Evolutionary conservation across 2,329 filamentous ascomycete species (phyloP), one percentile per base, ranked within the genome.

Genomic region (Xylaria digitata): DNA sequence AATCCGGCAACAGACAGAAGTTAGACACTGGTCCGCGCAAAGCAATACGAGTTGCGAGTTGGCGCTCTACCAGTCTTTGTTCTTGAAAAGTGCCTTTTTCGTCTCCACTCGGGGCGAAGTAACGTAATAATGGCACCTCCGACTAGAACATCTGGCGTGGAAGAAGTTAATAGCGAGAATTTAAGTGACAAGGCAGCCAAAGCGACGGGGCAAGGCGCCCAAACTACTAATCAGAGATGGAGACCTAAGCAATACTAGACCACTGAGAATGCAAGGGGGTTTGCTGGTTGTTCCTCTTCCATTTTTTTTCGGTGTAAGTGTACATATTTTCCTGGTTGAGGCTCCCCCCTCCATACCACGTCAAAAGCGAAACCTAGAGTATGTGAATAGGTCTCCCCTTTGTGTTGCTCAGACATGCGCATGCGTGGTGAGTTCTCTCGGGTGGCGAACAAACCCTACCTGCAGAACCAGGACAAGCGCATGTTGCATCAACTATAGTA

Each of bases 221-320:
- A 54, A 21, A 21, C 21, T 32, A 50, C 26, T 17, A 21, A 3
- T 34, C 40, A 54, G 30, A 34, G 43, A 60, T n/a, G 34, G 17
- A 43, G 32, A 45, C 46, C 40, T n/a, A 17, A 3, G 17, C 19
- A 21, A 57, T 49, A 15, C 49, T 17, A 40, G 30, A 26, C 52
- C 26, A 57, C 23, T 54, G 37, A 40, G 43, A n/a, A 13, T 11
- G 65, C 61, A 70, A 57, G 66, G 23, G 54, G 49, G 30, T 56
- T 61, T 61, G 65, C 64, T 61, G 37, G 17, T 54, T 55, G 54
- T 69, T 63, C 37, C 15, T 13, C 7, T 17, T 26, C n/a, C n/a
- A n/a, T 43, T 69, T 70, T 64, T 71, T 71, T 71, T 72, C 66
- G 72, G 72, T 74, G 71, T 74, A 63, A 72, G 69, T 63, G 26